Evolutionary conservation across 495 filamentous ascomycete species (phyloP), one percentile per base, ranked within the genome.

Genomic region (Parachaetomium inaequale): DNA sequence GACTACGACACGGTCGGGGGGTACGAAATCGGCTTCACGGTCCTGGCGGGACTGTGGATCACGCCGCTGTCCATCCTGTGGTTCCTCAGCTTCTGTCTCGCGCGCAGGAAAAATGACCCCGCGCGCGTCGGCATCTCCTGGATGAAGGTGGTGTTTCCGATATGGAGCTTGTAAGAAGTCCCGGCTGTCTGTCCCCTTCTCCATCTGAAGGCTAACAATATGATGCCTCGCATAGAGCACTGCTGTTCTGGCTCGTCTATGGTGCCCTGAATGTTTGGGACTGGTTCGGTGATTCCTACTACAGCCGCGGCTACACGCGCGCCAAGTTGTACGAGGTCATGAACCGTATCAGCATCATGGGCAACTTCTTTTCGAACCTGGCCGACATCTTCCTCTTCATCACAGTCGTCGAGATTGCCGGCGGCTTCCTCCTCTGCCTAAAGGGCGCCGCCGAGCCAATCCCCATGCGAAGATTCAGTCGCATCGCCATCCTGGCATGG

Each of bases 81-180:
- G 66, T 29, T 54, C 49, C 46, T 71, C 45, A 57, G 51, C 55
- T 42, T 72, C n/a, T 62, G 59, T 21, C 32, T 51, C 21, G 68
- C 58, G 3, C 70, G 59, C 28, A 57, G 66, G 10, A 58, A 62
- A 3, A 10, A 34, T 6, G 70, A 72, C 52, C 68, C 68, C 0
- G 70, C 68, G 0, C 63, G 70, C 0, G 29, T 38, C 15, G 66
- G 60, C 29, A n/a, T 72, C 36, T 28, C 53, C 15, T 72, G 68
- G 68, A 26, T 69, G 19, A 71, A 71, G 45, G 55, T 49, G 3
- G 45, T 59, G 29, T 67, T 36, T 50, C 59, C 66, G 2, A n/a
- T 71, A 15, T 64, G 59, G 61, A 54, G 64, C 11, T 0, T 64
- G 68, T 72, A 63, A 61, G 68, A 63, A 61, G 68, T 5, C 26